These are phyloP conservation scores for Heliamphora exappendiculata DNA, from an alignment of 148 eudicot genomes.

Conservation along the genomic window DNA sequence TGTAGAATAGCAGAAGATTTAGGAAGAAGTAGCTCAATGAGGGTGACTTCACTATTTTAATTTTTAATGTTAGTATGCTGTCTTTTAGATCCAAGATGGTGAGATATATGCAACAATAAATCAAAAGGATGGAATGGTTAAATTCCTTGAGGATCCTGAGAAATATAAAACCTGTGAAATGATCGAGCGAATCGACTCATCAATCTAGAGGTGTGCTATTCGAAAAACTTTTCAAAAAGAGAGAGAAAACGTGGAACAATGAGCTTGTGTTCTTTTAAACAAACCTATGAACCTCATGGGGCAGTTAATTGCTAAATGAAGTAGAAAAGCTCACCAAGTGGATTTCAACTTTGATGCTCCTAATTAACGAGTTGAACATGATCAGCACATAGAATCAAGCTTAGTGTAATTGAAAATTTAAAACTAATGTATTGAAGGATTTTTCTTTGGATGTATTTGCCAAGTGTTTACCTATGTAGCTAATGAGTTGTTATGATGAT, in stretches of 20 bases:
- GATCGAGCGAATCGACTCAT: conserved; percentile 77
- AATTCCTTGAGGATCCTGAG: conserved; percentile 93
- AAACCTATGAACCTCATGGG: background rate
- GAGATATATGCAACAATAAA: conserved; percentile 56
- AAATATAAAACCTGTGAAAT: conserved; percentile 88
- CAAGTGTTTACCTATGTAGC: background rate
- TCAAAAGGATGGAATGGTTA: conserved; percentile 99
- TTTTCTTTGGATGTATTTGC: background rate
- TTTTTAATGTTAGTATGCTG: background rate
- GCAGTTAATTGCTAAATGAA: background rate
- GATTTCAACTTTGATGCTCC: background rate
- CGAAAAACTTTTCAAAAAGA: background rate
- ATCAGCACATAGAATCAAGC: background rate
- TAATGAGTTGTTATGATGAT: background rate
- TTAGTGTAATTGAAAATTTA: background rate
- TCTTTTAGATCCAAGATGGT: conserved; percentile 70
- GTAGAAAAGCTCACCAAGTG: background rate
- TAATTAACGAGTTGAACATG: background rate
- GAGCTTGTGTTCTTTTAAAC: background rate
- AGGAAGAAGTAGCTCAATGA: background rate
- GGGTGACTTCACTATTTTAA: background rate
- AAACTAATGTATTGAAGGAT: background rate
- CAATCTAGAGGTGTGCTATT: conserved; percentile 66
- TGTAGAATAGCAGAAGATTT: background rate
- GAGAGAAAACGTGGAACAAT: no score